Conservation (phyloP, 192 early-diverging fungal species). For the Geosiphon pyriformis region DNA sequence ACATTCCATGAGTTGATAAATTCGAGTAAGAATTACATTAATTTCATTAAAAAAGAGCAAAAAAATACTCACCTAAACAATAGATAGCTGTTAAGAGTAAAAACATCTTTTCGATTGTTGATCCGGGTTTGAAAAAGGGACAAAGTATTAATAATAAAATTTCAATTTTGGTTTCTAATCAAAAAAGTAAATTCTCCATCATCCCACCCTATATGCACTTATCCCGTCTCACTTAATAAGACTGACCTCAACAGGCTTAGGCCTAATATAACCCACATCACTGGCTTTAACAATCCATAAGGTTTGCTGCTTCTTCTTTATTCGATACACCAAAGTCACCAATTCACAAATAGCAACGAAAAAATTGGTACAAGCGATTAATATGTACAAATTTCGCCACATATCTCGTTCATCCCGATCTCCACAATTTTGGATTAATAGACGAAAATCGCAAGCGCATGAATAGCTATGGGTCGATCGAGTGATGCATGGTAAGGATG, state of each 20-base stretch:
- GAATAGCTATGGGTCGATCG: no score
- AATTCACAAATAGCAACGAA: background rate
- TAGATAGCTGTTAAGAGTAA: background rate
- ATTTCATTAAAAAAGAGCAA: background rate
- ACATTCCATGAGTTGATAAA: no score
- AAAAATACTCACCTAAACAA: background rate
- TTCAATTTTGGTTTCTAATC: no score
- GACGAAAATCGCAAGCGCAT: background rate
- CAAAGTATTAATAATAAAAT: no score
- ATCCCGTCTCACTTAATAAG: background rate
- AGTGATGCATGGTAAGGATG: no score
- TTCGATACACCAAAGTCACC: background rate
- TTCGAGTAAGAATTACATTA: background rate
- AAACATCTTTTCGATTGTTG: background rate
- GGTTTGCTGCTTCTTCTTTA: background rate
- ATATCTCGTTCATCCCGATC: background rate
- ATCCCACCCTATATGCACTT: background rate
- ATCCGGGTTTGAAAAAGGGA: no score
- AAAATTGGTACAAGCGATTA: background rate
- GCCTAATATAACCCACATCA: background rate
- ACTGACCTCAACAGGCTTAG: background rate
- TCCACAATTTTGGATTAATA: background rate
- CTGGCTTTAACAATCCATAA: background rate
- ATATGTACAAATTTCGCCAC: background rate
- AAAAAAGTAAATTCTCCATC: background rate